These are phyloP conservation scores for Suillus bovinus DNA, from an alignment of 768 basidiomycete genomes.

Conservation along the genomic window DNA sequence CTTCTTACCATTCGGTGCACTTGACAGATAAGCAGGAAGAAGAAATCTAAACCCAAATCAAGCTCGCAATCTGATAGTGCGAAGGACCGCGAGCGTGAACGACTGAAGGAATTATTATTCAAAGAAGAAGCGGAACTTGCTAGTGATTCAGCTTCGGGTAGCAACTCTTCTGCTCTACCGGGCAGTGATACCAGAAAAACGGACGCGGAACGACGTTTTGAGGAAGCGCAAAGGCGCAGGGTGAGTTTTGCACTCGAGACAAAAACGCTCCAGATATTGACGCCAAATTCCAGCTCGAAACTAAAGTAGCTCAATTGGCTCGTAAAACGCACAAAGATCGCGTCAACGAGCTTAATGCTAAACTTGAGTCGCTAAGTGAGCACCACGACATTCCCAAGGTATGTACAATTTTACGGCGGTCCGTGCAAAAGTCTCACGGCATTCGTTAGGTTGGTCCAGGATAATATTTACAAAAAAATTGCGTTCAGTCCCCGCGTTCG, in stretches of 20 bases:
- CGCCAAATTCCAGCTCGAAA: constrained; percentile 53
- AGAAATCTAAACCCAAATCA: constrained; percentile 73
- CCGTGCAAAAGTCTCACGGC: constrained; percentile 32
- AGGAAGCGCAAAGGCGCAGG: constrained; percentile 80
- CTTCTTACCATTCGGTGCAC: constrained; percentile 9
- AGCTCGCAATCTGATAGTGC: constrained; percentile 53
- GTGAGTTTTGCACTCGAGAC: constrained; percentile 44
- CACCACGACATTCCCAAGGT: constrained; percentile 96
- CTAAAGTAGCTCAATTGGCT: constrained; percentile 75
- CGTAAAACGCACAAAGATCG: constrained; percentile 92
- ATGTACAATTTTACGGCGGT: constrained; percentile 24
- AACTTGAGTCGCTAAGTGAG: constrained; percentile 85
- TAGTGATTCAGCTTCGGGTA: constrained; percentile 51
- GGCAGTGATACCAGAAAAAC: constrained; percentile 63
- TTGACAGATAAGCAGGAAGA: constrained; percentile 58
- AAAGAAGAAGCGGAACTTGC: constrained; percentile 46
- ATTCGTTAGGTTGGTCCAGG: constrained; percentile 76
- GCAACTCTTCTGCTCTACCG: constrained; percentile 60
- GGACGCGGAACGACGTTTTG: constrained; percentile 85
- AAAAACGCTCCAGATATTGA: constrained; percentile 12
- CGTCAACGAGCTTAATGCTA: constrained; percentile 85
- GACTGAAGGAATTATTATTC: constrained; percentile 50
- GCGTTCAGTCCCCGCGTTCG: constrained; percentile 27
- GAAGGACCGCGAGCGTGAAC: constrained; percentile 41
- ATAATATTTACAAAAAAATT: constrained; percentile 48